Evolutionary conservation across 2,329 filamentous ascomycete genomes (phyloP).

Genomic region (Magnaporthiopsis incrustans): DNA sequence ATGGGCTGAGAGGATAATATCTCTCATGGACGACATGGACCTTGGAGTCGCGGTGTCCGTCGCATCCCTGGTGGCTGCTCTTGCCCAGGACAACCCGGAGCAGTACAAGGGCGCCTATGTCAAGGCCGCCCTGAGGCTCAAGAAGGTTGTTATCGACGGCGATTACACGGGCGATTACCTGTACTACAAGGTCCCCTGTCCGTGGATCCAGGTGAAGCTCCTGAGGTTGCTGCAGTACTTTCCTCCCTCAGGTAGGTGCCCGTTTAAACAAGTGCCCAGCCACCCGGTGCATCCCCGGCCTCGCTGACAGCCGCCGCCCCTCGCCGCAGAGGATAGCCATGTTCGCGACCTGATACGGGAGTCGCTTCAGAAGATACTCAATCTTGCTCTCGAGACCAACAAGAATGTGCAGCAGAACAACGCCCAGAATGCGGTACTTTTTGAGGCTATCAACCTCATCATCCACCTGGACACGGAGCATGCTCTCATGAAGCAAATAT

Average conservation of each 20-base stretch:
- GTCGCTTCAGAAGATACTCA: slow-evolving; percentile 83
- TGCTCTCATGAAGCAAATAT: slow-evolving; percentile 92
- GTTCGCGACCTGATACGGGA: slow-evolving; percentile 87
- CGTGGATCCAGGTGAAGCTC: slow-evolving; percentile 96
- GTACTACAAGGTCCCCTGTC: slow-evolving; percentile 99
- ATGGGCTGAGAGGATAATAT: slow-evolving; percentile 96
- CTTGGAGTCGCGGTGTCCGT: slow-evolving; percentile 92
- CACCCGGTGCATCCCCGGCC: too few relatives aligned
- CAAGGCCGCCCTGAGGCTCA: slow-evolving; percentile 83
- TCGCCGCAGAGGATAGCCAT: slow-evolving; percentile 70
- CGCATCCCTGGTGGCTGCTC: slow-evolving; percentile 87
- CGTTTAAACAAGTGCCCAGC: too few relatives aligned
- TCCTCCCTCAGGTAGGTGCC: slow-evolving; percentile 68
- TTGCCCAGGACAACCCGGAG: slow-evolving; percentile 90
- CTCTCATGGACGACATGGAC: slow-evolving; percentile 95
- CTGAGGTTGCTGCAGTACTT: slow-evolving; percentile 91
- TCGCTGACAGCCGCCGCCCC: slow-evolving; percentile 10
- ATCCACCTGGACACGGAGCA: slow-evolving; percentile 96
- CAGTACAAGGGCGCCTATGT: slow-evolving; percentile 91
- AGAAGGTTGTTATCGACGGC: slow-evolving; percentile 82
- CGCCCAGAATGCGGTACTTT: slow-evolving; percentile 93
- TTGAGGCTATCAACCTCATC: slow-evolving; percentile 96
- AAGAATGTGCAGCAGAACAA: slow-evolving; percentile 99
- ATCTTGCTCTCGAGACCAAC: slow-evolving; percentile 83
- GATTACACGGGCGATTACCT: slow-evolving; percentile 88